A percentile compares a stretch with the other conserved stretches of the same genome.
Conservation (phyloP, 2,329 filamentous ascomycete genomes). For the Drechslerella stenobrocha region DNA sequence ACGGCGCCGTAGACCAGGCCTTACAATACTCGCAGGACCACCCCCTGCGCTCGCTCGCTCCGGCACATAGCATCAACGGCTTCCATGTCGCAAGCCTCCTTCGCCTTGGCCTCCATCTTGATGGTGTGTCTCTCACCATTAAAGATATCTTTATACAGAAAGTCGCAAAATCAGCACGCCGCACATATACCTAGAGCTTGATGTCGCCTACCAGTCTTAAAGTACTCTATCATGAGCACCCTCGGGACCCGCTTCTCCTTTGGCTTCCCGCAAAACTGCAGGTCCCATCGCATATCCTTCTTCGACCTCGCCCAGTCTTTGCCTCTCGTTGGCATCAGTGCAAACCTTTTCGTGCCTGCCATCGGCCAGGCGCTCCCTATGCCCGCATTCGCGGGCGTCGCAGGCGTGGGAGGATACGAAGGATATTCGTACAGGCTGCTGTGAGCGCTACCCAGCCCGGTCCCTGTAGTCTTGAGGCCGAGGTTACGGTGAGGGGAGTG, state of each 20-base stretch:
- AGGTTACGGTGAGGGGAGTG: slow-evolving; percentile 36
- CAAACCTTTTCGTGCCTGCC: slow-evolving; percentile 20
- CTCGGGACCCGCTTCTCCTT: slow-evolving; percentile 52
- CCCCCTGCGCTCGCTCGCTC: slow-evolving; percentile 51
- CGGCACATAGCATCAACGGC: slow-evolving; percentile 42
- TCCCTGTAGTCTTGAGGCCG: background rate
- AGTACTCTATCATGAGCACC: slow-evolving; percentile 61
- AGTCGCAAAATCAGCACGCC: slow-evolving; percentile 53
- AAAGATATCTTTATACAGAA: slow-evolving; percentile 22
- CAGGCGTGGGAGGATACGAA: slow-evolving; percentile 21
- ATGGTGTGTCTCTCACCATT: slow-evolving; percentile 46
- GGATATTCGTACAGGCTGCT: slow-evolving; percentile 41
- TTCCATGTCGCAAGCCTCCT: slow-evolving; percentile 25
- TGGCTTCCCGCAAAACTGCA: slow-evolving; percentile 34
- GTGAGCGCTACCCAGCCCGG: slow-evolving; percentile 27
- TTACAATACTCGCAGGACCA: slow-evolving; percentile 55
- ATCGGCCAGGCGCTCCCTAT: slow-evolving; percentile 2
- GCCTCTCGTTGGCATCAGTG: slow-evolving; percentile 46
- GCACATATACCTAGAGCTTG: slow-evolving; percentile 49
- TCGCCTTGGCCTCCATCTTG: slow-evolving; percentile 44
- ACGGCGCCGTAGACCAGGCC: too few species aligned
- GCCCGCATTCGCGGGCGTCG: slow-evolving; percentile 18
- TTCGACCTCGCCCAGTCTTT: slow-evolving; percentile 44
- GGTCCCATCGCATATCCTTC: slow-evolving; percentile 47
- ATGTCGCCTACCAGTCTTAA: slow-evolving; percentile 54